Evolutionary conservation across 352 stramenopile genomes (phyloP), one percentile per base, ranked within the genome.

Genomic region (Stramenopiles sp.): DNA sequence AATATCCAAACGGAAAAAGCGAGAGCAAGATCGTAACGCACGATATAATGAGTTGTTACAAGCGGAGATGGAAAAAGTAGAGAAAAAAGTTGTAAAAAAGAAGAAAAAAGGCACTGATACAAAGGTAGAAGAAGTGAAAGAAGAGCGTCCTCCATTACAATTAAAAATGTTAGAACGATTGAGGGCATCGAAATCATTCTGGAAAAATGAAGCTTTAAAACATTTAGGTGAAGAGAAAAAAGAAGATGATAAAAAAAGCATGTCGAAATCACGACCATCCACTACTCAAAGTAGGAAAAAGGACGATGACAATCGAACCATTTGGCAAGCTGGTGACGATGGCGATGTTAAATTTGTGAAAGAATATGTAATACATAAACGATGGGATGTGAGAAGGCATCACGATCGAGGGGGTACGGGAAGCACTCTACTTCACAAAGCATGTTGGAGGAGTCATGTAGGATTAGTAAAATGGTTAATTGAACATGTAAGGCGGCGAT

Each of bases 141-240:
- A 69, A 69, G 53, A 69, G 27, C 53, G 53, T 27, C 53, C 53
- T 69, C 53, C 20, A 27, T 69, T 27, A 20, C 53, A 69, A 27
- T 69, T 69, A 69, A 69, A 69, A 69, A 69, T 69, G 53, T 69
- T 69, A 69, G 53, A 69, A 69, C 53, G 53, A 23, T 69, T 69
- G 27, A 69, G 27, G 53, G 20, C 27, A 23, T 69, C 53, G 20
- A 69, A 69, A 69, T 20, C 20, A 69, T 69, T 69, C 27, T 69
- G 53, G 53, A 69, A 69, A 27, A 69, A 69, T 20, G 53, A 69
- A 27, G 20, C 20, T 23, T 23, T 69, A 69, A 69, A 27, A 27
- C 53, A 69, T 27, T 20, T 23, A 27, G 53, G 53, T 27, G 53
- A 69, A 69, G 53, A 69, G 53, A 69, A 69, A 27, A n/a, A n/a